Conservation (phyloP, 1,284 basidiomycete genomes). For the Ceratobasidium sp. region DNA sequence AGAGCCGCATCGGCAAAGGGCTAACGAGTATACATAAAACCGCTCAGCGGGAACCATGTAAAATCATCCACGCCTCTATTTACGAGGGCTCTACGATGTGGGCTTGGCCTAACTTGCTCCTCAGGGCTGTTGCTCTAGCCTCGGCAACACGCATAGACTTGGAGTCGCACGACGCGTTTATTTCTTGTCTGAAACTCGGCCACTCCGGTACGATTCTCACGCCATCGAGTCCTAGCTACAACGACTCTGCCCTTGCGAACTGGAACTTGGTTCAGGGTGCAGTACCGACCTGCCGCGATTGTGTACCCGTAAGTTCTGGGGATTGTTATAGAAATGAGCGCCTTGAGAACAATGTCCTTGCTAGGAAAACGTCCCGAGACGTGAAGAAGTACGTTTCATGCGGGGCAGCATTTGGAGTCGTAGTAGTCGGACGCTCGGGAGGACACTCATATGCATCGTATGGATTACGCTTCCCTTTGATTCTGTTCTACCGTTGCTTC, state of each 20-base stretch:
- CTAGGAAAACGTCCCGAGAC: slow-evolving; percentile 37
- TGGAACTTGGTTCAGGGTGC: slow-evolving; percentile 48
- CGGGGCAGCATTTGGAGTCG: slow-evolving; percentile 34
- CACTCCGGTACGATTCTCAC: not conserved
- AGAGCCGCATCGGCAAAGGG: not conserved
- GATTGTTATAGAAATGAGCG: too few relatives aligned
- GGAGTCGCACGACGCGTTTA: not conserved
- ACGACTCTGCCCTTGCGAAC: not conserved
- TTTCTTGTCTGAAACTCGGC: slow-evolving; percentile 4
- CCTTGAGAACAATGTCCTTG: not conserved
- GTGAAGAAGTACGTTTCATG: slow-evolving; percentile 49
- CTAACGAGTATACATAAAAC: not conserved
- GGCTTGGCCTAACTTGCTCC: not conserved
- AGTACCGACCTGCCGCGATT: slow-evolving; percentile 48
- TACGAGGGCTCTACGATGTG: not conserved
- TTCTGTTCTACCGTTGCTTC: not conserved
- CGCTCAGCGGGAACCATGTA: not conserved
- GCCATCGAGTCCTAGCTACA: slow-evolving; percentile 18
- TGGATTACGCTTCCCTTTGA: slow-evolving; percentile 30
- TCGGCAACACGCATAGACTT: not conserved
- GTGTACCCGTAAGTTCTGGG: slow-evolving; percentile 47
- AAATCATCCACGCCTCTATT: not conserved
- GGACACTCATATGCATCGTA: slow-evolving; percentile 51
- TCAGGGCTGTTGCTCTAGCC: slow-evolving; percentile 3
- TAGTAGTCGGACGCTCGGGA: slow-evolving; percentile 50